Evolutionary conservation across 495 filamentous ascomycete species (phyloP).

Genomic region (Neurospora sp.): DNA sequence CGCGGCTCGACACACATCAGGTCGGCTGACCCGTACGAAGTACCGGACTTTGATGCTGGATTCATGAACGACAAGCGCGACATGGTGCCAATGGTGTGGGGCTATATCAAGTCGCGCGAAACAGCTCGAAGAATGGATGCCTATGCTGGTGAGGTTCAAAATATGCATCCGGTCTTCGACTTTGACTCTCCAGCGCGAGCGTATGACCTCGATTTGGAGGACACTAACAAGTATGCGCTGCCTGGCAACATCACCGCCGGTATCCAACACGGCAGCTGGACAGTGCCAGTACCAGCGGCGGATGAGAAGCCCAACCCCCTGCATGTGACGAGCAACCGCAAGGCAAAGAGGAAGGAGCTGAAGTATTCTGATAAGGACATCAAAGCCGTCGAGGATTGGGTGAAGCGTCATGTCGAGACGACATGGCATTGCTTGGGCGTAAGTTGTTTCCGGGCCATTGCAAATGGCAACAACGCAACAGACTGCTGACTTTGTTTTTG

Average conservation of each 20-base stretch:
- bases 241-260: constrained; percentile 63
- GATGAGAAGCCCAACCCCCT: constrained; percentile 37
- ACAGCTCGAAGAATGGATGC: constrained; percentile 67
- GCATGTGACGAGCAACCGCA: constrained; percentile 40
- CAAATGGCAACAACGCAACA: background rate
- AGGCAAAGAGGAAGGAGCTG: constrained; percentile 49
- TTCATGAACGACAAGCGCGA: constrained; percentile 82
- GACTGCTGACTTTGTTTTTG: constrained; percentile 14
- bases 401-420: constrained; percentile 64
- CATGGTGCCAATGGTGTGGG: constrained; percentile 79
- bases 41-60: constrained; percentile 70
- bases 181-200: constrained; percentile 58
- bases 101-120: constrained; percentile 78
- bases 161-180: constrained; percentile 55
- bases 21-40: constrained; percentile 59
- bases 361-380: constrained; percentile 60
- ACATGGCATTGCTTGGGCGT: constrained; percentile 62
- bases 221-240: constrained; percentile 64
- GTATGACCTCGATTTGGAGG: constrained; percentile 61
- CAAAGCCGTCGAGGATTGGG: constrained; percentile 64
- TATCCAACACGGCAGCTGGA: constrained; percentile 48
- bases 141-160: constrained; percentile 67
- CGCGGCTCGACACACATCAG: constrained; percentile 64
- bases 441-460: constrained; percentile 9
- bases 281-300: constrained; percentile 24